phyloP scores from a whole-genome alignment of 176 grass and related monocot genomes.

The Bothriochloa decipiens region DNA sequence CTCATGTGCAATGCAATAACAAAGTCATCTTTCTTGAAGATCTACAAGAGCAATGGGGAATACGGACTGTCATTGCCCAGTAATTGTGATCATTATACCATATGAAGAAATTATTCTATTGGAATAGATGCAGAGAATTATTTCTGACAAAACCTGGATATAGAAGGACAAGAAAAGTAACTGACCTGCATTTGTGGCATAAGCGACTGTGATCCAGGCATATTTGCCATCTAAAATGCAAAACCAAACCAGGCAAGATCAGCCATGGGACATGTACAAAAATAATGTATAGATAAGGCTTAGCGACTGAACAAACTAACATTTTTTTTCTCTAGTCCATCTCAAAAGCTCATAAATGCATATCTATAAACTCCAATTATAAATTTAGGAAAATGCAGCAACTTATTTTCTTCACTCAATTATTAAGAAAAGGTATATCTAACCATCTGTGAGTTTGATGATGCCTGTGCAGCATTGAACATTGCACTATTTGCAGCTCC shows the following conservation, averaged over 20 bases:
- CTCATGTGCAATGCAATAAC: not conserved
- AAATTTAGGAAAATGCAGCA: not conserved
- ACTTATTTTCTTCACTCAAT: not conserved
- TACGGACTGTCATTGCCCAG: not conserved
- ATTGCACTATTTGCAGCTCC: constrained; percentile 78
- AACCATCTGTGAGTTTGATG: constrained; percentile 95
- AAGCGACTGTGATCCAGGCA: constrained; percentile 70
- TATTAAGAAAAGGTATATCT: constrained; percentile 29
- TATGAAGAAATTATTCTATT: constrained; percentile 27
- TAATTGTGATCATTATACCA: constrained; percentile 7
- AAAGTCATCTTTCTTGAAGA: not conserved
- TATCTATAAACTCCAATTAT: not conserved
- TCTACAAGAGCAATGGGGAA: constrained; percentile 5
- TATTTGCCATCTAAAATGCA: constrained; percentile 86
- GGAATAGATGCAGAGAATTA: constrained; percentile 25
- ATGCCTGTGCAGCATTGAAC: constrained; percentile 84
- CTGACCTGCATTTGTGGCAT: constrained; percentile 82
- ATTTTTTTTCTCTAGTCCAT: constrained; percentile 10
- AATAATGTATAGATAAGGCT: constrained; percentile 8
- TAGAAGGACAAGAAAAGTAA: constrained; percentile 30
- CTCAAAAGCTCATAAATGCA: constrained; percentile 30
- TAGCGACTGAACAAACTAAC: constrained; percentile 26
- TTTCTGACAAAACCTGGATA: not conserved
- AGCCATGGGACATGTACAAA: constrained; percentile 4
- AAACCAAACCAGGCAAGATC: constrained; percentile 37